Evolutionary conservation across 1,284 basidiomycete species (phyloP).

Genomic region (Melampsora americana): DNA sequence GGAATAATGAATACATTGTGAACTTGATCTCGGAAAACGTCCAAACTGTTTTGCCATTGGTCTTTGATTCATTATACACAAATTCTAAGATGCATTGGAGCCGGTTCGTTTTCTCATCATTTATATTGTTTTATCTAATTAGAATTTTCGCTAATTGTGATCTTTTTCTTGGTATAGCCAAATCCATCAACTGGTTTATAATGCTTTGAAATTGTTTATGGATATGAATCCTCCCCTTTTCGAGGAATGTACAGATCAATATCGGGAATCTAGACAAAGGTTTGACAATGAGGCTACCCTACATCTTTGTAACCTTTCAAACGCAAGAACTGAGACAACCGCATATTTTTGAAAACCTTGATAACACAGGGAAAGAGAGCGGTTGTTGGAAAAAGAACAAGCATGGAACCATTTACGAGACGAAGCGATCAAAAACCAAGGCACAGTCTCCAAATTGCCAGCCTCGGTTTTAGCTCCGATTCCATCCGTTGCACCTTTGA

Average conservation of each 20-base stretch:
- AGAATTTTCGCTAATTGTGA: slow-evolving; percentile 19
- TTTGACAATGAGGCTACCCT: slow-evolving; percentile 57
- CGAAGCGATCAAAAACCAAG: slow-evolving; percentile 48
- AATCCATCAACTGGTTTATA: slow-evolving; percentile 98
- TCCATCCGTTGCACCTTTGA: slow-evolving; percentile 22
- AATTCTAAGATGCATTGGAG: slow-evolving; percentile 99
- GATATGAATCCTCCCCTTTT: slow-evolving; percentile 96
- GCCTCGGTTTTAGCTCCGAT: slow-evolving; percentile 39
- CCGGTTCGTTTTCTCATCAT: slow-evolving; percentile 63
- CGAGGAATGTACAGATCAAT: slow-evolving; percentile 88
- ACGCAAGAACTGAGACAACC: background rate
- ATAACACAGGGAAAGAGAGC: slow-evolving; percentile 47
- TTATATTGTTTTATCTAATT: background rate
- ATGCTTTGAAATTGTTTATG: slow-evolving; percentile 97
- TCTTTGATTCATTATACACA: slow-evolving; percentile 94
- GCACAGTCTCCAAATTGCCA: slow-evolving; percentile 12
- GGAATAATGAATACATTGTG: slow-evolving; percentile 99
- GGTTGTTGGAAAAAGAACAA: slow-evolving; percentile 47
- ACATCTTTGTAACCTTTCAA: slow-evolving; percentile 60
- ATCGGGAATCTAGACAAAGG: slow-evolving; percentile 81
- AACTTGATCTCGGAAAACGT: slow-evolving; percentile 99
- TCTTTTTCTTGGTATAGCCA: slow-evolving; percentile 62
- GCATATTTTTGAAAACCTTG: background rate
- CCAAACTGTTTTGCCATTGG: slow-evolving; percentile 81
- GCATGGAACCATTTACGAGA: slow-evolving; percentile 49